These are phyloP conservation scores for Botrytis galanthina DNA, from an alignment of 2,329 filamentous ascomycete genomes.

Conservation along the genomic window DNA sequence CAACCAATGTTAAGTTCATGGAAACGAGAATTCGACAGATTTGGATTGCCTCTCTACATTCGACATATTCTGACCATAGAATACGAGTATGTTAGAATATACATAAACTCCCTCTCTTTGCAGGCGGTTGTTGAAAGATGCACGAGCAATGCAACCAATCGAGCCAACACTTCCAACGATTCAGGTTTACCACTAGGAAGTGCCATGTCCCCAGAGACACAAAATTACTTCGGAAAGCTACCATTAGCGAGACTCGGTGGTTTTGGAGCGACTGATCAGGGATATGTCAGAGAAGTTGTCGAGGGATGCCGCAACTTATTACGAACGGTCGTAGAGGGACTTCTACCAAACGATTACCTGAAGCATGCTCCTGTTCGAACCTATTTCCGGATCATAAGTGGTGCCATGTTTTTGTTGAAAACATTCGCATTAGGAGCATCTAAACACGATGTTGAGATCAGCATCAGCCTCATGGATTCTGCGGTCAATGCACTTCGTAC, in stretches of 20 bases:
- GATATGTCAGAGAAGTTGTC: slow-evolving; percentile 74
- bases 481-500: slow-evolving; percentile 72
- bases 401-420: slow-evolving; percentile 80
- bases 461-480: slow-evolving; percentile 70
- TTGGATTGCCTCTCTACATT: slow-evolving; percentile 64
- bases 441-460: slow-evolving; percentile 73
- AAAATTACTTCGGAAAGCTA: slow-evolving; percentile 63
- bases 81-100: slow-evolving; percentile 92
- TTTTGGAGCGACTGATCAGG: slow-evolving; percentile 64
- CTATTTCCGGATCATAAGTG: slow-evolving; percentile 83
- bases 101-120: slow-evolving; percentile 88
- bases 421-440: slow-evolving; percentile 80
- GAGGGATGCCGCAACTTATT: slow-evolving; percentile 76
- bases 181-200: slow-evolving; percentile 41
- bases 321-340: slow-evolving; percentile 70
- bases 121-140: slow-evolving; percentile 94
- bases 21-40: slow-evolving; percentile 78
- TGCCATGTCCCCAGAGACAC: slow-evolving; percentile 59
- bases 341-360: slow-evolving; percentile 71
- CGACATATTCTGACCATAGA: slow-evolving; percentile 84
- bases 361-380: slow-evolving; percentile 81
- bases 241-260: slow-evolving; percentile 63
- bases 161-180: slow-evolving; percentile 36
- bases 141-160: slow-evolving; percentile 67
- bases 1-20: slow-evolving; percentile 75